Conservation (phyloP, 2,329 filamentous ascomycete species). For the Hymenotorrendiella dingleyae region DNA sequence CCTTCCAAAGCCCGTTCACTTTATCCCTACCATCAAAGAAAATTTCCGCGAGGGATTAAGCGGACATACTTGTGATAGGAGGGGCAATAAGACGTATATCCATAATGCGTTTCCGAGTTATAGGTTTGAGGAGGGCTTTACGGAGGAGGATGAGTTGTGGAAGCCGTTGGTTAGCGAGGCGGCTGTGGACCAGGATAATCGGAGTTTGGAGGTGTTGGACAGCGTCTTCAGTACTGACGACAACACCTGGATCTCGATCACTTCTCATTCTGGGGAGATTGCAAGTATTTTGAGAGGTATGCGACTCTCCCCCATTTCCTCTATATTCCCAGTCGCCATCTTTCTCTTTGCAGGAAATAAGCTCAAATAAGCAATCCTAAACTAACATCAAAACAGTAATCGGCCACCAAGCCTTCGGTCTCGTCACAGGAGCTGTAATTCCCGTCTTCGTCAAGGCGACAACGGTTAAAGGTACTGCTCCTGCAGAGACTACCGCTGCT, state of each 20-base stretch:
- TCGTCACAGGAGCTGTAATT: constrained; percentile 61
- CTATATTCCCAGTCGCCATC: no score
- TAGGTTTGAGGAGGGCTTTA: constrained; percentile 54
- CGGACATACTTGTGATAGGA: constrained; percentile 62
- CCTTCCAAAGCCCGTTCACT: constrained; percentile 45
- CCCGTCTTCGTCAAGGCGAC: constrained; percentile 60
- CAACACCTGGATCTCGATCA: constrained; percentile 52
- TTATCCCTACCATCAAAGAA: constrained; percentile 58
- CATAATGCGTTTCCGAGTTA: constrained; percentile 45
- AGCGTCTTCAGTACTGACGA: constrained; percentile 49
- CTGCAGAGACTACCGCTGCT: constrained; percentile 15
- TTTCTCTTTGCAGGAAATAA: no score
- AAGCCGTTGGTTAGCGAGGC: constrained; percentile 37
- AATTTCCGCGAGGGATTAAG: constrained; percentile 59
- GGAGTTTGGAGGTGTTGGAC: constrained; percentile 46
- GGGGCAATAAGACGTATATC: constrained; percentile 50
- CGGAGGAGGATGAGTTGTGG: constrained; percentile 49
- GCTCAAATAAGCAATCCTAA: no score
- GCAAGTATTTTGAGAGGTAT: constrained; percentile 38
- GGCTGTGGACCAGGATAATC: constrained; percentile 40
- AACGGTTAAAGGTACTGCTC: constrained; percentile 27
- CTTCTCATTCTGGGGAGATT: constrained; percentile 55
- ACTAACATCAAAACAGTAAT: constrained; percentile 35
- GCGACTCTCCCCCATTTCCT: constrained; percentile 1
- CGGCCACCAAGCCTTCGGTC: constrained; percentile 51